Evolutionary conservation across 2,329 filamentous ascomycete genomes (phyloP).

Genomic region (Bipolaris bicolor): DNA sequence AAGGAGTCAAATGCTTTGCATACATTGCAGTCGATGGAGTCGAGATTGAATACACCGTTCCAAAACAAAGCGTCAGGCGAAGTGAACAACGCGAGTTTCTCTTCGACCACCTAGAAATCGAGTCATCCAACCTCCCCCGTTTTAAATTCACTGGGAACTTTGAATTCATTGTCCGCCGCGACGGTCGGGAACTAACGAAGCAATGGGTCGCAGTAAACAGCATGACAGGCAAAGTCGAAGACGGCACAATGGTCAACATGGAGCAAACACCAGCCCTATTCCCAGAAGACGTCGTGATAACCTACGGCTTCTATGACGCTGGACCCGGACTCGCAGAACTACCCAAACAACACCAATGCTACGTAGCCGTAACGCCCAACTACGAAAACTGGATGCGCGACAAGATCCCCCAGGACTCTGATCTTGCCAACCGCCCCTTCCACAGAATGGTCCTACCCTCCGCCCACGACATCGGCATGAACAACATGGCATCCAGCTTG

Average conservation of each 20-base stretch:
- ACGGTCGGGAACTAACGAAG: constrained; percentile 50
- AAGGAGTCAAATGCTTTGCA: constrained; percentile 43
- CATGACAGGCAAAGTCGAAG: constrained; percentile 52
- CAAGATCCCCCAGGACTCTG: constrained; percentile 50
- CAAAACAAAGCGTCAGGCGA: constrained; percentile 42
- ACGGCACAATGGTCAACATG: constrained; percentile 49
- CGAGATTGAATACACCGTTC: constrained; percentile 55
- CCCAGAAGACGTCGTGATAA: constrained; percentile 49
- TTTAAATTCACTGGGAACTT: constrained; percentile 57
- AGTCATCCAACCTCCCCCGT: constrained; percentile 51
- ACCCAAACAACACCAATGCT: constrained; percentile 52
- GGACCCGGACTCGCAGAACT: constrained; percentile 54
- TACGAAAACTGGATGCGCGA: constrained; percentile 54
- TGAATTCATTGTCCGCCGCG: constrained; percentile 48
- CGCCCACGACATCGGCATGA: constrained; percentile 60
- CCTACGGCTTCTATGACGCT: constrained; percentile 59
- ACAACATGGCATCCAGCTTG: constrained; percentile 54
- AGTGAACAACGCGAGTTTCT: constrained; percentile 47
- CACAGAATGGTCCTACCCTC: constrained; percentile 54
- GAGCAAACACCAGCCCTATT: constrained; percentile 40
- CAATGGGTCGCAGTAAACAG: constrained; percentile 57
- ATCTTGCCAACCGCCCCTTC: constrained; percentile 52
- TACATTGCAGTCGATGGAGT: constrained; percentile 48
- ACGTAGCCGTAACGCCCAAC: constrained; percentile 54
- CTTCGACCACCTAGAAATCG: constrained; percentile 55